Base-by-base conservation (phyloP, 768 basidiomycete species). In the Boletus rubroflammeus region DNA sequence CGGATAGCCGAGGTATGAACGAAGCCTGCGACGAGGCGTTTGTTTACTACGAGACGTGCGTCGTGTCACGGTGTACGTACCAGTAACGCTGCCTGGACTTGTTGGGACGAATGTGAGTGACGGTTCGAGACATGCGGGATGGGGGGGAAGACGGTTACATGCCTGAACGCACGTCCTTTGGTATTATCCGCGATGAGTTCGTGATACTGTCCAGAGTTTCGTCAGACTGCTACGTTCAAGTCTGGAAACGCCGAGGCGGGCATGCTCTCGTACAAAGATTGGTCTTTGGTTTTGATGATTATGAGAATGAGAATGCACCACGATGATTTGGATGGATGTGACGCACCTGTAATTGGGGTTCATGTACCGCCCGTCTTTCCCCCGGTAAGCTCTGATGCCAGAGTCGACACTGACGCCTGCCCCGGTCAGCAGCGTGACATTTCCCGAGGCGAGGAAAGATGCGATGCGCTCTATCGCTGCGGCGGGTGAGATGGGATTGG, bases 321-420 rank as follows among this genome's bases (percentile, higher is more conserved):
- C 28, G 31, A 9, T 7, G 13, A 2, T 34, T 23, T 7, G 6
- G 25, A 17, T 2, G 31, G 21, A 23, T 0, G 6, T 2, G 51
- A 61, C 81, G 60, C 63, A 90, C 89, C 84, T 86, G 76, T 90
- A 92, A 69, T 92, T 87, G n/a, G 88, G 90, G 63, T 93, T 90
- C 82, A 90, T 83, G 70, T 93, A 93, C 58, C 86, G 76, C 15
- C 94, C 94, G 64, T 95, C 90, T 56, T 66, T 68, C 1, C 94
- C 94, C 53, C 94, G 76, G 71, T 98, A 97, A n/a, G 94, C 93
- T 60, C 92, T 78, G 56, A 98, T 96, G 42, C 96, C 96, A 26
- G 89, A 92, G 70, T 98, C 96, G 28, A 98, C 94, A 67, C 89
- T 91, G 59, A 97, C 90, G 7, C 96, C 96, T 0, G 96, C 96